A percentile compares a stretch with the other conserved stretches of the same genome.
Evolutionary conservation across 2,329 filamentous ascomycete species (phyloP).

Genomic region (Botrytis cinerea): DNA sequence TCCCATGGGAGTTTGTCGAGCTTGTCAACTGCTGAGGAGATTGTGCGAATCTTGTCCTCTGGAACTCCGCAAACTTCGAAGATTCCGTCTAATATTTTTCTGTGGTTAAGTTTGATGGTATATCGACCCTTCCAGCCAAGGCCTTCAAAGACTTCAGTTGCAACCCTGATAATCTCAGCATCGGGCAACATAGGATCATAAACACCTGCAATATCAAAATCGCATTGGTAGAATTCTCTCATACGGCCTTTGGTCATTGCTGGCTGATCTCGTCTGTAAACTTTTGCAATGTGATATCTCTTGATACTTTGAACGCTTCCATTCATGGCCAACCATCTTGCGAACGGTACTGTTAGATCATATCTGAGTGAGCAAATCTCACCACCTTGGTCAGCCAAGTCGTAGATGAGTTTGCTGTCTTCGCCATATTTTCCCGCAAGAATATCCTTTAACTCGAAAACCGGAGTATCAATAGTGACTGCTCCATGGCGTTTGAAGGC

Average conservation of each 20-base stretch:
- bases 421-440: conserved; percentile 89
- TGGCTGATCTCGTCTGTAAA: conserved; percentile 79
- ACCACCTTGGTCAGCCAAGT: conserved; percentile 83
- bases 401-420: conserved; percentile 90
- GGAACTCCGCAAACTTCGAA: conserved; percentile 92
- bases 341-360: conserved; percentile 87
- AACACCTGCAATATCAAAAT: conserved; percentile 88
- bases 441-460: conserved; percentile 86
- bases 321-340: conserved; percentile 92
- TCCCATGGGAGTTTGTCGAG: conserved; percentile 90
- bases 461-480: conserved; percentile 76
- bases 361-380: conserved; percentile 84
- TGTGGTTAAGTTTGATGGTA: conserved; percentile 93
- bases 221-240: conserved; percentile 96
- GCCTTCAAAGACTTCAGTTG: conserved; percentile 80
- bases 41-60: conserved; percentile 80
- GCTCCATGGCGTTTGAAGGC: conserved; percentile 85
- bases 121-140: conserved; percentile 66
- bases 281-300: conserved; percentile 93
- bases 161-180: conserved; percentile 82
- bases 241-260: conserved; percentile 90
- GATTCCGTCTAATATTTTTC: conserved; percentile 89
- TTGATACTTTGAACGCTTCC: conserved; percentile 76
- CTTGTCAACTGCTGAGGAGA: conserved; percentile 93
- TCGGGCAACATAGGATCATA: conserved; percentile 93